phyloP scores from a whole-genome alignment of 1,284 basidiomycete genomes.

The Blastosporella zonata region DNA sequence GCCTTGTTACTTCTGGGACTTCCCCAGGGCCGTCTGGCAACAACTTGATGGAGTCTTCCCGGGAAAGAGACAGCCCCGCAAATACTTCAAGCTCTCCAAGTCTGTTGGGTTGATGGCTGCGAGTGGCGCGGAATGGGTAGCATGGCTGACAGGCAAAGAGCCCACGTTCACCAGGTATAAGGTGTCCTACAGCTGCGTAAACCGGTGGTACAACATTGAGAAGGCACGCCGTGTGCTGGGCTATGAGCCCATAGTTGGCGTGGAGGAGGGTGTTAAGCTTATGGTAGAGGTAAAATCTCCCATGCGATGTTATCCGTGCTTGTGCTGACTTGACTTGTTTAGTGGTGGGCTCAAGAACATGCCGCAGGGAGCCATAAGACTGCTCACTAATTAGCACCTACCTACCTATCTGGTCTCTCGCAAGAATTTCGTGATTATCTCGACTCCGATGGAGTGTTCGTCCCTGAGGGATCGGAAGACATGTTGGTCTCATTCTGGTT shows the following conservation, averaged over 20 bases:
- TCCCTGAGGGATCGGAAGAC: slow-evolving; percentile 82
- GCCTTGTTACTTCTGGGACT: slow-evolving; percentile 96
- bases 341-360: slow-evolving; percentile 48
- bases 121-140: slow-evolving; percentile 71
- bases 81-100: slow-evolving; percentile 57
- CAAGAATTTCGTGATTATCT: slow-evolving; percentile 72
- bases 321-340: background rate
- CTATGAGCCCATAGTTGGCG: slow-evolving; percentile 87
- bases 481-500: slow-evolving; percentile 41
- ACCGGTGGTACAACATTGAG: slow-evolving; percentile 93
- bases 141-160: slow-evolving; percentile 76
- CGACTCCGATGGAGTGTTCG: slow-evolving; percentile 74
- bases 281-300: slow-evolving; percentile 63
- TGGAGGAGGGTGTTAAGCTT: slow-evolving; percentile 84
- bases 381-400: slow-evolving; percentile 24
- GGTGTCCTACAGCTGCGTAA: slow-evolving; percentile 73
- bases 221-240: slow-evolving; percentile 89
- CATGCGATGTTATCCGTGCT: background rate
- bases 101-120: slow-evolving; percentile 70
- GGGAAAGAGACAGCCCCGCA: slow-evolving; percentile 35
- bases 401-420: slow-evolving; percentile 35
- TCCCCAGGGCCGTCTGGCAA: slow-evolving; percentile 83
- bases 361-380: slow-evolving; percentile 33
- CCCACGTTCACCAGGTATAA: slow-evolving; percentile 90
- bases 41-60: slow-evolving; percentile 65